Evolutionary conservation across 2,329 filamentous ascomycete genomes (phyloP), one percentile per base, ranked within the genome.

Genomic region (Venturia pyrina): DNA sequence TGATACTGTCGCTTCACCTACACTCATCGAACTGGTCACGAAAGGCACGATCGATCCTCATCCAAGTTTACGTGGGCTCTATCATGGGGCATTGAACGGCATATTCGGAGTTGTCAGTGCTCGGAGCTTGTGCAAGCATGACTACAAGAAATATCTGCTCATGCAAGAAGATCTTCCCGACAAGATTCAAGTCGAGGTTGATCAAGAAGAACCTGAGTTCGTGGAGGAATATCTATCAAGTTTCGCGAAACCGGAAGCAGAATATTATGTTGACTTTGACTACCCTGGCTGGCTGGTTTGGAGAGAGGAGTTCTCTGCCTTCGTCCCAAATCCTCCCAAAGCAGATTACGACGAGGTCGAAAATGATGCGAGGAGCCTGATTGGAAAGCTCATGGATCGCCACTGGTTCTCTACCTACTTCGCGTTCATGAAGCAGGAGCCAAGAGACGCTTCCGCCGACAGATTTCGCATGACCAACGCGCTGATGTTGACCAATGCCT

Each of bases 281-380:
- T 90, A 96, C 73, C 91, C 93, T 5, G 95, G 95, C 41, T 99
- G 96, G 96, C 83, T 99, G 21, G 92, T 96, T 0, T 99, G 95
- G 95, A 89, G 89, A 64, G 91, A 95, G 76, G 86, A 83, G 41
- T 93, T 98, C 81, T 87, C 87, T 17, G 95, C 89, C 0, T 92
- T 88, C 75, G 86, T 87, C 68, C 86, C 89, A 2, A 88, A 89
- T 64, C 86, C 92, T 37, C 80, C 79, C 74, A 76, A 87, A 76
- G 72, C 96, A 80, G 76, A 85, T 57, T 99, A 95, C 71, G 95
- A 99, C 71, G 87, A 90, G 17, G 79, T 90, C 0, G 95, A 99
- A 75, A 86, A 78, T 70, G 82, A 82, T 1, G 86, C 89, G 7
- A 87, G 93, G 50, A 83, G 84, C 65, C 89, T 90, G 72, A 95